These are phyloP conservation scores for Galerina sulciceps DNA, from an alignment of 768 basidiomycete genomes.

Conservation along the genomic window DNA sequence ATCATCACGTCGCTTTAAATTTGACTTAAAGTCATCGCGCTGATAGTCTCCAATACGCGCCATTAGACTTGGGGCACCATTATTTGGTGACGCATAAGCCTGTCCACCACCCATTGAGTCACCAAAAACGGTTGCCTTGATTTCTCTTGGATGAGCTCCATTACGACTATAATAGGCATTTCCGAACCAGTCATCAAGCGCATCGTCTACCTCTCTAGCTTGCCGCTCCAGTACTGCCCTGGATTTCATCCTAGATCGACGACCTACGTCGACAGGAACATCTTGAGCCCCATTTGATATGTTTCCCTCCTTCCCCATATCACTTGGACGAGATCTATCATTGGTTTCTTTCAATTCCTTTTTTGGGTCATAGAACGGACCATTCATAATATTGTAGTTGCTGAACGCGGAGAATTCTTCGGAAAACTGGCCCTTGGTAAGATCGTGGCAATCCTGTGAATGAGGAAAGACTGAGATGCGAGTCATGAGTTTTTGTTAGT, in stretches of 20 bases:
- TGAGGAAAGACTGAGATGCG: neutral
- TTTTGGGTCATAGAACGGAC: conserved; percentile 64
- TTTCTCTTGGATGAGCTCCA: neutral
- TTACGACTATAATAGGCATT: conserved; percentile 32
- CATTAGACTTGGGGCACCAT: conserved; percentile 34
- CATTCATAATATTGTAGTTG: conserved; percentile 57
- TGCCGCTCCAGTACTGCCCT: conserved; percentile 57
- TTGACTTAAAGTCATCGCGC: conserved; percentile 12
- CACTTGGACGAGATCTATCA: conserved; percentile 28
- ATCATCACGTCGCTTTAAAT: conserved; percentile 18
- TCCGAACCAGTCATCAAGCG: conserved; percentile 72
- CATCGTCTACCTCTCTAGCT: conserved; percentile 50
- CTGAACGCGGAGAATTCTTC: conserved; percentile 72
- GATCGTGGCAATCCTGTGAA: conserved; percentile 64
- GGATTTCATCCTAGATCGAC: conserved; percentile 63
- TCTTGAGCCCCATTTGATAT: conserved; percentile 49
- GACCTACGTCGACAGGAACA: conserved; percentile 66
- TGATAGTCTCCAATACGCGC: conserved; percentile 30
- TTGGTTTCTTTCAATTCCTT: conserved; percentile 28
- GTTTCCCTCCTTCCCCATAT: conserved; percentile 44
- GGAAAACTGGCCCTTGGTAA: conserved; percentile 41
- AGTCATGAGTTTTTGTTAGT: neutral
- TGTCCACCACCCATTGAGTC: conserved; percentile 34
- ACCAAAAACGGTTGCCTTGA: conserved; percentile 42
- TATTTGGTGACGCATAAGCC: conserved; percentile 21